Percentiles rank a stretch among this genome's conserved stretches.
Conservation (phyloP, 257 asterid species). For the Ballota nigra region DNA sequence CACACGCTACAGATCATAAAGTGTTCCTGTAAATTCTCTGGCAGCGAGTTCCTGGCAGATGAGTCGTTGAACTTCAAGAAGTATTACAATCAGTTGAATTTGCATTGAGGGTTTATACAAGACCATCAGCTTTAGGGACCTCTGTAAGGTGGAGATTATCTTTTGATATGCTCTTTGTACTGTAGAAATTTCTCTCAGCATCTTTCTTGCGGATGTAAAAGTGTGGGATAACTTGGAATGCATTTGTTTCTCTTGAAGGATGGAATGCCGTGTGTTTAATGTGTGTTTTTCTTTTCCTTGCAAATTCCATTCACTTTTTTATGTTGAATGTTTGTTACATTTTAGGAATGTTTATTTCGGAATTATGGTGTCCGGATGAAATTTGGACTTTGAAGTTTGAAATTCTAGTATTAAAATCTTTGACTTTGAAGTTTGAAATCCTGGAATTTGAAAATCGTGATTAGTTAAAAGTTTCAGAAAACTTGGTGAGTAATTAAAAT, state of each 20-base stretch:
- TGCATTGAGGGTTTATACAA: constrained; percentile 19
- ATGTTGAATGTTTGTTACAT: too few relatives aligned
- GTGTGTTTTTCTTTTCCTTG: too few relatives aligned
- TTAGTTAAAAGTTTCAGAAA: too few relatives aligned
- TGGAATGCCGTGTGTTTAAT: too few relatives aligned
- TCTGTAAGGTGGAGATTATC: background rate
- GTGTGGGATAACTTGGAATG: constrained; percentile 14
- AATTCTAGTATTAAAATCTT: too few relatives aligned
- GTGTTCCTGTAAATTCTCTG: background rate
- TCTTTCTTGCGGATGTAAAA: constrained; percentile 16
- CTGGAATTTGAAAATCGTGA: too few relatives aligned
- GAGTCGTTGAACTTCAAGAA: constrained; percentile 87
- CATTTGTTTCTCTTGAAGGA: background rate
- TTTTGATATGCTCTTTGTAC: background rate
- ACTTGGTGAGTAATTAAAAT: too few relatives aligned
- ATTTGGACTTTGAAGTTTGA: too few relatives aligned
- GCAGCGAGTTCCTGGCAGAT: constrained; percentile 73
- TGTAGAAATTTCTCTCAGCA: background rate
- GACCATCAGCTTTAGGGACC: background rate
- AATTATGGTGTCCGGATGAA: too few relatives aligned
- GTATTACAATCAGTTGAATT: constrained; percentile 63
- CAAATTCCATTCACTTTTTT: too few relatives aligned
- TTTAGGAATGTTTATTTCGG: too few relatives aligned
- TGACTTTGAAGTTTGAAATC: too few relatives aligned
- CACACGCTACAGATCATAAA: background rate